Evolutionary conservation across 83 land plant species (phyloP), one percentile per base, ranked within the genome.

Genomic region (Diphasiastrum complanatum): DNA sequence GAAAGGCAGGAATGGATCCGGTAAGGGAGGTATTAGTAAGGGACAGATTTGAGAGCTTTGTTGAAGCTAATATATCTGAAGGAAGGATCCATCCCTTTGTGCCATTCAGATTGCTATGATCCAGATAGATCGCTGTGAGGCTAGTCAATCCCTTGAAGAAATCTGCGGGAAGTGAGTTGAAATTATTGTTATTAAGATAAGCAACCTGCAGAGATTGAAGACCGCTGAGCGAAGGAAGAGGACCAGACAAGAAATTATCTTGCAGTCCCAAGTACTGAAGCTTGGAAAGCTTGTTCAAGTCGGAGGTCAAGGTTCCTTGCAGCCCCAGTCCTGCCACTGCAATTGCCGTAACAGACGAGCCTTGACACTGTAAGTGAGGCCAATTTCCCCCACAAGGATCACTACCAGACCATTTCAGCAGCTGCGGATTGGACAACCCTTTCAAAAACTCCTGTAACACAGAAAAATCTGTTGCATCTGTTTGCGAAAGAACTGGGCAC

Each of bases 71-170:
- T 22, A 64, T n/a, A 27, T 33, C 67, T 20, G 36, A n/a, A 1
- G 67, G 64, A 2, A 64, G 67, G 6, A 24, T 6, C 67, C 67
- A 64, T 30, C 67, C 67, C n/a, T n/a, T n/a, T n/a, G n/a, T n/a
- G n/a, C n/a, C n/a, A n/a, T n/a, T n/a, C n/a, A n/a, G n/a, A n/a
- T n/a, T n/a, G n/a, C n/a, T n/a, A n/a, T n/a, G n/a, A n/a, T n/a
- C n/a, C n/a, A n/a, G n/a, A n/a, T n/a, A n/a, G n/a, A n/a, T n/a
- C n/a, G n/a, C n/a, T n/a, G n/a, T n/a, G n/a, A n/a, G n/a, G n/a
- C n/a, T n/a, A 38, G 43, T 38, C 14, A 38, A 38, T 38, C 43
- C 43, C 14, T 38, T 38, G 14, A 38, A 38, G 43, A 38, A 38
- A 38, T 38, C 43, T 8, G 12, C 14, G 8, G 43, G 43, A 38